Evolutionary conservation across 495 filamentous ascomycete species (phyloP).

Genomic region (Penicillium goetzii): DNA sequence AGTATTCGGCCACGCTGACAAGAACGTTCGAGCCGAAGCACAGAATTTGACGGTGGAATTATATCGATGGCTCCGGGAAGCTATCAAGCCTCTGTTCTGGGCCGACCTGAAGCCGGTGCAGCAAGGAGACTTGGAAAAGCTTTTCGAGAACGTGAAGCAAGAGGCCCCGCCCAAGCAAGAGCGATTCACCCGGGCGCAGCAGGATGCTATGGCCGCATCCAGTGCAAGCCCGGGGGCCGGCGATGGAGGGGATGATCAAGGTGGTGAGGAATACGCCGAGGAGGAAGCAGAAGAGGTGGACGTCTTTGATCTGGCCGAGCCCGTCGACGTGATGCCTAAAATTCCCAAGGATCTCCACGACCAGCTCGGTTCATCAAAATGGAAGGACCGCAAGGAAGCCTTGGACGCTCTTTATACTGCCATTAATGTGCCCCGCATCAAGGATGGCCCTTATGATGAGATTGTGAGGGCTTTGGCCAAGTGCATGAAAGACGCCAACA

Average conservation of each 20-base stretch:
- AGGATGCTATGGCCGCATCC: slow-evolving; percentile 75
- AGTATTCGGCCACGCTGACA: slow-evolving; percentile 94
- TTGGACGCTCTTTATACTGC: slow-evolving; percentile 77
- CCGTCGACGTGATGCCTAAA: slow-evolving; percentile 85
- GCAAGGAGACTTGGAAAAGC: slow-evolving; percentile 89
- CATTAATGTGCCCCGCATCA: slow-evolving; percentile 87
- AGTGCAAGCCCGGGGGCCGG: slow-evolving; percentile 62
- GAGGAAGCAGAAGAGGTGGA: slow-evolving; percentile 76
- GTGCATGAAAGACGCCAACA: slow-evolving; percentile 98
- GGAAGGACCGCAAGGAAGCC: slow-evolving; percentile 97
- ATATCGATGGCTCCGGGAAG: slow-evolving; percentile 95
- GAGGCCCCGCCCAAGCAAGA: slow-evolving; percentile 90
- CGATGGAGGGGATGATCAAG: slow-evolving; percentile 45
- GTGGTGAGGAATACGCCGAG: slow-evolving; percentile 64
- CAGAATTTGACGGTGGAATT: slow-evolving; percentile 91
- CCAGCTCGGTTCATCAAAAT: slow-evolving; percentile 84
- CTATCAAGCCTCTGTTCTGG: slow-evolving; percentile 99
- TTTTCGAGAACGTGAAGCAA: slow-evolving; percentile 90
- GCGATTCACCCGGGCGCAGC: slow-evolving; percentile 83
- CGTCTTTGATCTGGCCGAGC: slow-evolving; percentile 85
- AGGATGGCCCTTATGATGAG: slow-evolving; percentile 86
- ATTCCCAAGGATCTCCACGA: slow-evolving; percentile 81
- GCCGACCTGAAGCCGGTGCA: slow-evolving; percentile 93
- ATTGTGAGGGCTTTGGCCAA: slow-evolving; percentile 82
- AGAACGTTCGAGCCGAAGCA: slow-evolving; percentile 95